These are phyloP conservation scores for bread wheat (Triticum aestivum) DNA, from an alignment of 176 grass and related monocot genomes.

Conservation along the genomic window IWGSC_CS_RefSeq_v2.1 NC_057808.1:212453565-212454064, in stretches of 20 bases:
- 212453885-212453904: slow-evolving; percentile 36
- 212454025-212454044: slow-evolving; percentile 82
- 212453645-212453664: not conserved
- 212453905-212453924: slow-evolving; percentile 50
- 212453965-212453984: slow-evolving; percentile 22
- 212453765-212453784: slow-evolving; percentile 32
- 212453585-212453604: no score
- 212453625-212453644: no score
- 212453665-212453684: not conserved
- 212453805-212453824: slow-evolving; percentile 21
- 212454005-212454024: slow-evolving; percentile 84
- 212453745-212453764: slow-evolving; percentile 28
- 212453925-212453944: slow-evolving; percentile 35
- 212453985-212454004: slow-evolving; percentile 21
- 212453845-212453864: not conserved
- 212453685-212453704: slow-evolving; percentile 24
- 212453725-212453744: slow-evolving; percentile 31
- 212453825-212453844: slow-evolving; percentile 20
- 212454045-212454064: slow-evolving; percentile 84
- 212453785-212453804: slow-evolving; percentile 6
- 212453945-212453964: slow-evolving; percentile 9
- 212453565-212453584: no score
- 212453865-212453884: slow-evolving; percentile 18
- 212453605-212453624: no score
- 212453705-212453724: slow-evolving; percentile 16